Base-by-base conservation (phyloP, 2,329 filamentous ascomycete genomes). In the Cladosporium sp. region DNA sequence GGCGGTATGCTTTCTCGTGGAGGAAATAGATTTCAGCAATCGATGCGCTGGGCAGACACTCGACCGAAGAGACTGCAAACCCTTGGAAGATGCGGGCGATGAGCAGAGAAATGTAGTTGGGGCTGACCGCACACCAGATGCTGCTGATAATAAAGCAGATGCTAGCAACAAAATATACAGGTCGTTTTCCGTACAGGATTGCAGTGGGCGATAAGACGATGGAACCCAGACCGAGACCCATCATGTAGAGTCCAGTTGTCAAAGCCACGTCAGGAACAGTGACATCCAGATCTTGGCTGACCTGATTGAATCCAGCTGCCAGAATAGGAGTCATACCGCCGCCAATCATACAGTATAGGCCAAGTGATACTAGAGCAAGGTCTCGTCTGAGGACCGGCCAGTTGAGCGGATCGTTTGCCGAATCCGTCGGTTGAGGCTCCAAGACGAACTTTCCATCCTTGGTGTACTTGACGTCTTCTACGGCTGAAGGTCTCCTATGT, bases 21-120 rank as follows among this genome's bases (percentile, higher is more conserved):
- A 98, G 82, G 74, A 97, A 97, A 81, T 93, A 98, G 67, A 98
- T 97, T 77, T 98, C 94, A 3, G 93, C 93, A 72, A 98, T 94
- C 0, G 93, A 97, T 18, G 94, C 93, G 5, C 92, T 96, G 0
- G 94, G 94, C 32, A 98, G 84, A 73, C 93, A 96, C 77, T 98
- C 94, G 10, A 97, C 92, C 0, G 93, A 92, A 69, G 91, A 95
- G 58, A 97, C 89, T 0, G 93, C 90, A 11, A 97, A 83, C 3
- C 94, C 95, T 77, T 96, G 92, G 67, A 97, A 90, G 57, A 98
- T 88, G 63, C 94, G 86, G 28, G 92, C 94, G 10, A 93, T 77
- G 6, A 96, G 82, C 43, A 98, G 83, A 11, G 92, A 96, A 1
- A 84, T 77, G 74, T 94, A 97, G 71, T 83, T 92, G 0, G 90